Evolutionary conservation across 768 basidiomycete species (phyloP), one percentile per base, ranked within the genome.

Genomic region (Phylloporus sp.): DNA sequence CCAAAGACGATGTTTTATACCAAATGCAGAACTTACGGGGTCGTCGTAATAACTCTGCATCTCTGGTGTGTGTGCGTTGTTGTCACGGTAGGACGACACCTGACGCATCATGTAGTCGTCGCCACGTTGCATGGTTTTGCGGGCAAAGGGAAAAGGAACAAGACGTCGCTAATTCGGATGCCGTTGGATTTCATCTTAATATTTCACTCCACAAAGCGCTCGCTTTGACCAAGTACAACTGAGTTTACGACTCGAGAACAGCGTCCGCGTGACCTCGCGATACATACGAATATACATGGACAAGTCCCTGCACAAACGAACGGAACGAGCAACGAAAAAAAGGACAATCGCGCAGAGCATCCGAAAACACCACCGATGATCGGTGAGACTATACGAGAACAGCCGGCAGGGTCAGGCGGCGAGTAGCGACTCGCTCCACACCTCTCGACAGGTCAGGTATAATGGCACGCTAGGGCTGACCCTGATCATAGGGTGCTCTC

Each of bases 11-110:
- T 9, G 17, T 33, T 38, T 50, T 48, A 46, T 46, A 49, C 36
- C 20, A 37, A 38, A 38, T 44, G 45, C 28, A 22, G 26, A 26
- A 10, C 52, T 47, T 42, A 62, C 58, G 17, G 56, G 46, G 40
- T 64, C 57, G 20, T 67, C 65, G 44, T 65, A 62, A 45, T 63
- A 65, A 33, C 42, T 42, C 27, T 68, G 64, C 34, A 66, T 41
- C 15, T 66, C 64, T 17, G 63, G 51, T 2, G 49, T 55, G n/a
- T n/a, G n/a, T 2, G 44, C 38, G 2, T 59, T 47, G 17, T 45
- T 32, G 44, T 66, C 62, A 1, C 42, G 52, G 50, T 58, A 66
- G 28, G 56, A 27, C 4, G 53, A 33, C 10, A 64, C 52, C 20
- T 66, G 54, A 27, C 45, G 33, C 66, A 58, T 68, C 51, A 53